Evolutionary conservation across 192 early-diverging fungal genomes (phyloP).

Genomic region (Backusella tarrabulga): DNA sequence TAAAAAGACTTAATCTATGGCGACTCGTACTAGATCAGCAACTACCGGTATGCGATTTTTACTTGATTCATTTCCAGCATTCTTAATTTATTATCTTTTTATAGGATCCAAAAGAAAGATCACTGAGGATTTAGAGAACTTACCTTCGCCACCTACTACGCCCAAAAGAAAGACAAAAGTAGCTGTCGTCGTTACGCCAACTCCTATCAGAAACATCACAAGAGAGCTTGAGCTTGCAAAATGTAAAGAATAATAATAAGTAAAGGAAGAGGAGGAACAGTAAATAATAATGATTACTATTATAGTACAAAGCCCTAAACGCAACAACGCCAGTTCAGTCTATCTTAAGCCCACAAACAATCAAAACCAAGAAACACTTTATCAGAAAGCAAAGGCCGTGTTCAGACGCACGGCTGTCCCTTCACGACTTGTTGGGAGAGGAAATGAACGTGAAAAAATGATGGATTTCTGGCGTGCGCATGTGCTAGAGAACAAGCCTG

Average conservation of each 20-base stretch:
- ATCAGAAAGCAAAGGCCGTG: conserved; percentile 25
- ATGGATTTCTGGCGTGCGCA: conserved; percentile 51
- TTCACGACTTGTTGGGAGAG: conserved; percentile 63
- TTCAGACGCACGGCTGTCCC: conserved; percentile 64
- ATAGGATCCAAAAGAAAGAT: conserved; percentile 6
- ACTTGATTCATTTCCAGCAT: background rate
- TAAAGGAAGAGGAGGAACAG: background rate
- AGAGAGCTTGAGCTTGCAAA: conserved; percentile 15
- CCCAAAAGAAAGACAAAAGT: conserved; percentile 2
- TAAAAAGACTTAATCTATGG: background rate
- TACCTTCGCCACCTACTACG: conserved; percentile 14
- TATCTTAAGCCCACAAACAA: background rate
- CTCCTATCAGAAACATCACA: conserved; percentile 13
- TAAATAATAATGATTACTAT: background rate
- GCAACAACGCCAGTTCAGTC: background rate
- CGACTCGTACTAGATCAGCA: conserved; percentile 4
- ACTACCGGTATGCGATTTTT: background rate
- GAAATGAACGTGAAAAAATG: conserved; percentile 51
- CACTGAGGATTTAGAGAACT: conserved; percentile 4
- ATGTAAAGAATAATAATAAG: background rate
- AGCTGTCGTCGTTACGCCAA: background rate
- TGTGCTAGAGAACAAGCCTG: conserved; percentile 48
- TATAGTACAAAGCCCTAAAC: background rate
- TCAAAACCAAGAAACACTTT: background rate
- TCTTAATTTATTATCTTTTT: background rate